Evolutionary conservation across 1,284 basidiomycete genomes (phyloP), one percentile per base, ranked within the genome.

Genomic region (Anthracocystis panici-leucophaei): DNA sequence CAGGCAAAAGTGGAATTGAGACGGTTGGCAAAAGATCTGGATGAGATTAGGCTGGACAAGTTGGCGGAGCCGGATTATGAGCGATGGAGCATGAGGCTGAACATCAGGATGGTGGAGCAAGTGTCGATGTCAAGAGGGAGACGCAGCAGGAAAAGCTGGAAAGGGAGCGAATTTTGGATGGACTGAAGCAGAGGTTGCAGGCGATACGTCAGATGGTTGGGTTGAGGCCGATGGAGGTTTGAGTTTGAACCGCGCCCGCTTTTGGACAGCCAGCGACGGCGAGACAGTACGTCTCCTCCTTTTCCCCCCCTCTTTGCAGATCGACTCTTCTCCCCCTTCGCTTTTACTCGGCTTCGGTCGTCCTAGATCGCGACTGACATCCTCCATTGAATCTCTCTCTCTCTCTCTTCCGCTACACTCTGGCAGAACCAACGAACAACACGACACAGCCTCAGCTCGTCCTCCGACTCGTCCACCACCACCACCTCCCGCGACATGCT

Each of bases 11-110:
- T 16, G 20, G 57, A 69, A 20, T 38, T 75, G 41, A 33, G 29
- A 5, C 12, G 8, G 3, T 21, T 75, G 45, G 64, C 64, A 0
- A 42, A 35, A 14, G 60, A 67, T 16, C 10, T 79, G 21, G 60
- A 77, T 35, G 12, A 8, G 2, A 25, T 76, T 3, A 44, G 53
- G 29, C 21, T 79, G 23, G 40, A 14, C 4, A 45, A 57, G 50
- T 9, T 79, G 21, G 74, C 73, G 0, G 55, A 68, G 38, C 73
- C 64, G 35, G 78, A 79, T 64, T 76, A 76, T 44, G 76, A 76
- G 78, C 78, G 1, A 12, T 76, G 29, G 66, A 78, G 53, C 78
- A 79, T 46, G 78, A 79, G n/a, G n/a, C 41, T 1, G 65, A 76
- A 54, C 76, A 79, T 57, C 52, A 62, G 46, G 65, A 52, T 18